These are phyloP conservation scores for Chlamydomonas sp. DNA, from an alignment of 139 green algal genomes.

Conservation along the genomic window DNA sequence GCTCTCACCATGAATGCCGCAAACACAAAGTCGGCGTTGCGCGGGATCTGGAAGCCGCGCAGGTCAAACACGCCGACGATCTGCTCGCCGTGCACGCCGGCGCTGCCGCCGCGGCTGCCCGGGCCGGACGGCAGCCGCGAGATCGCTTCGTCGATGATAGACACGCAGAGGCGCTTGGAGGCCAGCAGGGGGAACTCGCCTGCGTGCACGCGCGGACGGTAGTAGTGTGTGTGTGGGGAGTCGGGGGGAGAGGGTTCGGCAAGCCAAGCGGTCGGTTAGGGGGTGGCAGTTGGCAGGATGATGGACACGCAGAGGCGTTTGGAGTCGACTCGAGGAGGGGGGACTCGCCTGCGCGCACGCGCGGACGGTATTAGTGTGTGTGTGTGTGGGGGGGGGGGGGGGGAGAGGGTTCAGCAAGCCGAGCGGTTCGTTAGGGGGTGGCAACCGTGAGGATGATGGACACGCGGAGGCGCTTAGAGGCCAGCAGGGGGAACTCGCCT, in stretches of 20 bases:
- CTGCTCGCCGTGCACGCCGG: conserved; percentile 46
- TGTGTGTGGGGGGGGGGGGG: too few relatives aligned
- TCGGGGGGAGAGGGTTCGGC: neutral
- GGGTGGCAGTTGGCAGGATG: neutral
- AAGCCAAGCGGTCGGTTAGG: neutral
- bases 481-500: too few relatives aligned
- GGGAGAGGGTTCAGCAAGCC: too few relatives aligned
- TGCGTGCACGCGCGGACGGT: conserved; percentile 19
- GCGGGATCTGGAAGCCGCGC: conserved; percentile 53
- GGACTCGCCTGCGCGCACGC: too few relatives aligned
- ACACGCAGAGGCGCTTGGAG: conserved; percentile 63
- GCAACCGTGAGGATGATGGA: too few relatives aligned
- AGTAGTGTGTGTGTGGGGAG: neutral
- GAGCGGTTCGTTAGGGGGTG: too few relatives aligned
- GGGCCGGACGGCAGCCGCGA: conserved; percentile 25
- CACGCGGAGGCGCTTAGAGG: too few relatives aligned
- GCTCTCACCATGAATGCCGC: conserved; percentile 74
- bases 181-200: conserved; percentile 52
- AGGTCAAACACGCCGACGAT: conserved; percentile 93
- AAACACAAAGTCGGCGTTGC: conserved; percentile 85
- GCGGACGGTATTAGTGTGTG: conserved; percentile 63
- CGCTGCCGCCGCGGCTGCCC: neutral
- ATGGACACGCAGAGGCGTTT: conserved; percentile 34
- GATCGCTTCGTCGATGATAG: conserved; percentile 66
- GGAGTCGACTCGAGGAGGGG: conserved; percentile 68